phyloP scores from a whole-genome alignment of 768 basidiomycete species.

The Naganishia onofrii region DNA sequence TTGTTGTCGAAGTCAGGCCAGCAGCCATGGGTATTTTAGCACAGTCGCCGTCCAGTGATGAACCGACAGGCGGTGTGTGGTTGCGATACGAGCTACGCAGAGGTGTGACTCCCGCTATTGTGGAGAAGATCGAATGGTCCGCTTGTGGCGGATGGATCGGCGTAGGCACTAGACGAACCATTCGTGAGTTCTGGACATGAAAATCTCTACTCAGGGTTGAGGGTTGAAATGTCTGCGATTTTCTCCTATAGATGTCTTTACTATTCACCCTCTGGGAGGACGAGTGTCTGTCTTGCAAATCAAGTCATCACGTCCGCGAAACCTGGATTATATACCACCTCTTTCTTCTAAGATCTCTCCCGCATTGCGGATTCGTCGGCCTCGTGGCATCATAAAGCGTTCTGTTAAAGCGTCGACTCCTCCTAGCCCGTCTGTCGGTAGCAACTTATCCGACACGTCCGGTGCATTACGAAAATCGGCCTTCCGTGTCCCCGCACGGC shows the following conservation, averaged over 20 bases:
- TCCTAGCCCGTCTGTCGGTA: not conserved
- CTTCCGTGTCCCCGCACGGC: not conserved
- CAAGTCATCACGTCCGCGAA: constrained; percentile 10
- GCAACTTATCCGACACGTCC: not conserved
- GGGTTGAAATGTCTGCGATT: not conserved
- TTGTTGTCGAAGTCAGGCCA: constrained; percentile 25
- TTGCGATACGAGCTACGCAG: constrained; percentile 28
- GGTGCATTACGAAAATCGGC: not conserved
- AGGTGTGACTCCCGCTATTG: constrained; percentile 26
- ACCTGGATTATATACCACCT: not conserved
- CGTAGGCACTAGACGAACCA: constrained; percentile 25
- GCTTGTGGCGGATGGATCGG: constrained; percentile 13
- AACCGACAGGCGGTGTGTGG: constrained; percentile 24
- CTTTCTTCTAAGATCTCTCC: constrained; percentile 2
- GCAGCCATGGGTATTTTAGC: not conserved
- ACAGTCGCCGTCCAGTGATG: not conserved
- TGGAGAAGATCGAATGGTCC: constrained; percentile 24
- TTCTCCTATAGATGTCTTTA: not conserved
- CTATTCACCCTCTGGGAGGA: constrained; percentile 10
- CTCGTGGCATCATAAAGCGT: constrained; percentile 8
- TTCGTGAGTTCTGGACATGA: constrained; percentile 23
- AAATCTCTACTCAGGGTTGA: not conserved
- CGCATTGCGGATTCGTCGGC: constrained; percentile 3
- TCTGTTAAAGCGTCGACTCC: constrained; percentile 5
- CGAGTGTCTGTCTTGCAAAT: constrained; percentile 1